Base-by-base conservation (phyloP, 176 grass and related monocot genomes). In the Alopecurus myosuroides region DNA sequence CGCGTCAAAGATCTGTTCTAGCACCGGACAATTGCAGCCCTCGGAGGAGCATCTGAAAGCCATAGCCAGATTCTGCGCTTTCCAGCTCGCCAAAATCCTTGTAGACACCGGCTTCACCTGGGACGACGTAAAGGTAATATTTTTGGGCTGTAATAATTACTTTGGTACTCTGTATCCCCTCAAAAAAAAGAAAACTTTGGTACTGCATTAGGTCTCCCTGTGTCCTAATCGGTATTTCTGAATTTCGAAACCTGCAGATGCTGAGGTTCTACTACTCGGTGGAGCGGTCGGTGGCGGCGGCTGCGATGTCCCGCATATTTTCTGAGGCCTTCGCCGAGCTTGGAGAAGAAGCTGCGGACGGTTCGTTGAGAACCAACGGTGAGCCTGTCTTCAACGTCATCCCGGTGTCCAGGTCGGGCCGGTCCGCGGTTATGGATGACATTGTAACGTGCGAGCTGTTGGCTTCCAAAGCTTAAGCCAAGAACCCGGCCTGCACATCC, bases 391-490 rank as follows among this genome's bases (percentile, higher is more conserved):
- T 90, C 86, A 98, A 88, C 56, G 64, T 98, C 13, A 63, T 98
- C 49, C 96, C 96, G 3, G 96, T 98, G 19, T 67, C 87, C 3
- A 83, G 89, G 35, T 94, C 96, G 8, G 96, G 93, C 6, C 51
- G 79, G 74, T 95, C 86, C 1, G 52, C 86, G 13, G 90, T 85
- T 2, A 70, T 53, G 22, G 86, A 83, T 22, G 86, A 98, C 44
- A 67, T 95, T 19, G 77, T 98, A 30, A 90, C 91, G 18, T 98
- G 91, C 31, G 93, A 98, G 84, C 78, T 98, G n/a, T 66, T 95
- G 70, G 96, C 87, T 3, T 98, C 87, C 53, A 93, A 91, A 74
- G 65, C 81, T n/a, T 92, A 83, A 81, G 15, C 19, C 13, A 15
- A 91, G 63, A 71, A 49, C 14, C 34, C 50, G 34, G 49, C 29